Percentiles rank a stretch among this genome's conserved stretches.
Conservation (phyloP, 768 basidiomycete species). For the Crassisporium funariophilum region DNA sequence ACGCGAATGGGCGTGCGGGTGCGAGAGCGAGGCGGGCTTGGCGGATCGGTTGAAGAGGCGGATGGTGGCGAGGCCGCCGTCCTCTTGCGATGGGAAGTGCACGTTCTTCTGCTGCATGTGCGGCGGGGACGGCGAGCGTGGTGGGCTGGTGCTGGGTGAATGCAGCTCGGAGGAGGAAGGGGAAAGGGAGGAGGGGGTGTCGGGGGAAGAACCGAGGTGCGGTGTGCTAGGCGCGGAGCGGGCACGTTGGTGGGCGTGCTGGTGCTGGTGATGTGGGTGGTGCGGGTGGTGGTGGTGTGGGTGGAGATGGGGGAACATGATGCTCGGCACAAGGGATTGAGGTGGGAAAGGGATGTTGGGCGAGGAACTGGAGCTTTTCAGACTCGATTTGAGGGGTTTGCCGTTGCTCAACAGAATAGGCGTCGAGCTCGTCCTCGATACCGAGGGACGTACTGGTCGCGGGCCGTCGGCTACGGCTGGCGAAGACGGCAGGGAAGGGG, state of each 20-base stretch:
- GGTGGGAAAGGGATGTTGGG: slow-evolving; percentile 45
- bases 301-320: slow-evolving; percentile 26
- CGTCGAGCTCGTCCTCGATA: slow-evolving; percentile 40
- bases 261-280: slow-evolving; percentile 15
- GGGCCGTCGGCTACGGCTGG: slow-evolving; percentile 13
- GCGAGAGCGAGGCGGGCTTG: slow-evolving; percentile 60
- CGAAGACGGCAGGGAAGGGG: slow-evolving; percentile 12
- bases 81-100: slow-evolving; percentile 76
- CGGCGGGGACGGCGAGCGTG: slow-evolving; percentile 43
- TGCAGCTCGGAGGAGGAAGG: slow-evolving; percentile 5
- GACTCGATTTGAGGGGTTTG: slow-evolving; percentile 82
- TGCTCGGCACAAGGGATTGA: slow-evolving; percentile 29
- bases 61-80: slow-evolving; percentile 62
- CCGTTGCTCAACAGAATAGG: slow-evolving; percentile 66
- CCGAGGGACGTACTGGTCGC: slow-evolving; percentile 29
- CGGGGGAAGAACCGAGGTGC: slow-evolving; percentile 18
- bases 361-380: slow-evolving; percentile 64
- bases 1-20: too few species aligned
- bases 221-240: slow-evolving; percentile 67
- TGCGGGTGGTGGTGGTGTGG: slow-evolving; percentile 11
- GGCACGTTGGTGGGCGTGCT: slow-evolving; percentile 32
- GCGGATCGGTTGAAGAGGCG: slow-evolving; percentile 67
- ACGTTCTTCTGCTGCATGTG: slow-evolving; percentile 81
- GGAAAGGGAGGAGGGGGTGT: slow-evolving; percentile 43
- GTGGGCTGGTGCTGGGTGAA: slow-evolving; percentile 11